Percentiles rank a stretch among this genome's conserved stretches.
Evolutionary conservation across 2,329 filamentous ascomycete species (phyloP).

Genomic region (Xylariaceae sp.): DNA sequence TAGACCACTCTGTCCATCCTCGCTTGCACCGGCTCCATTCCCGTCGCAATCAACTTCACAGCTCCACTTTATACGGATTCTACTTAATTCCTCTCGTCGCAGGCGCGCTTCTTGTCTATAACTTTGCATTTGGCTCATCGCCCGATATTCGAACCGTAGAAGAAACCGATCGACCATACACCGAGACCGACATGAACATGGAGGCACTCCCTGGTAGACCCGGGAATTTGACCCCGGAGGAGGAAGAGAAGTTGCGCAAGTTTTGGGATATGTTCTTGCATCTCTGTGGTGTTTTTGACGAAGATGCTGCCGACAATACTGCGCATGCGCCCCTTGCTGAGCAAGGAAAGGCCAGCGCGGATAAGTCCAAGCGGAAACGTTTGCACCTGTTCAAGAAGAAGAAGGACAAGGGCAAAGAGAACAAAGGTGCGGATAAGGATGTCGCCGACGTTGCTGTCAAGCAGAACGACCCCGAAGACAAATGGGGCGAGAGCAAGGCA

Average conservation of each 20-base stretch:
- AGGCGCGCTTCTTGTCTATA: slow-evolving; percentile 23
- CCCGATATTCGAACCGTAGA: slow-evolving; percentile 2
- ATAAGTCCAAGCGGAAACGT: slow-evolving; percentile 70
- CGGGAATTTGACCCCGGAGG: slow-evolving; percentile 81
- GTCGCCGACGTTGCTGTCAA: slow-evolving; percentile 38
- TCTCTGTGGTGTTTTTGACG: slow-evolving; percentile 59
- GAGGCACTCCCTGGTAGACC: slow-evolving; percentile 61
- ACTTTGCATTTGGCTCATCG: slow-evolving; percentile 3
- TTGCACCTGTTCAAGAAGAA: slow-evolving; percentile 63
- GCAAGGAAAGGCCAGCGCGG: slow-evolving; percentile 30
- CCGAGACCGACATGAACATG: slow-evolving; percentile 24
- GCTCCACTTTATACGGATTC: slow-evolving; percentile 22
- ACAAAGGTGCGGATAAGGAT: slow-evolving; percentile 36
- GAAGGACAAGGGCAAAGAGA: slow-evolving; percentile 51
- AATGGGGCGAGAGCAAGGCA: slow-evolving; percentile 84
- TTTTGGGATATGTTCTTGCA: slow-evolving; percentile 75
- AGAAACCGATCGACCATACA: slow-evolving; percentile 3
- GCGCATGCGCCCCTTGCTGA: slow-evolving; percentile 29
- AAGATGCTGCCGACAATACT: slow-evolving; percentile 33
- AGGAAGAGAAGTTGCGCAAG: slow-evolving; percentile 82
- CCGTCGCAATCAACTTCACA: slow-evolving; percentile 11
- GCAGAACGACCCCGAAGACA: slow-evolving; percentile 65
- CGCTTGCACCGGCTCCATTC: background rate
- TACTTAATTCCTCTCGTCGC: slow-evolving; percentile 24
- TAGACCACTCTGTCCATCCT: background rate